Conservation (phyloP, 495 filamentous ascomycete genomes). For the Poronia punctata region DNA sequence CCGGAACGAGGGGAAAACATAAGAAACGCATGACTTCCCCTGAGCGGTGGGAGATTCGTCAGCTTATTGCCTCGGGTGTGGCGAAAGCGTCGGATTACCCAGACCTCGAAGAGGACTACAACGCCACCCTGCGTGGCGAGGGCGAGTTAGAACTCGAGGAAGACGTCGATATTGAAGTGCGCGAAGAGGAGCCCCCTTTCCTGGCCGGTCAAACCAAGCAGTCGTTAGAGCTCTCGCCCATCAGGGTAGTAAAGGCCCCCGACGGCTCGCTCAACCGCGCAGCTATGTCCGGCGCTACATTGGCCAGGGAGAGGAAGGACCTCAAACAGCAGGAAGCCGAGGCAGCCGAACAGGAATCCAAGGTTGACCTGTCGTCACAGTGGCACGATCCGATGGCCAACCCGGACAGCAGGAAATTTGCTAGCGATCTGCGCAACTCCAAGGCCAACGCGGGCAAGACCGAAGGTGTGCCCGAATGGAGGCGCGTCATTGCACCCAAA, state of each 20-base stretch:
- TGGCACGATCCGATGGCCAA: slow-evolving; percentile 96
- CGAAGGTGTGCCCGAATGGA: slow-evolving; percentile 86
- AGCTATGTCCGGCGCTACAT: slow-evolving; percentile 81
- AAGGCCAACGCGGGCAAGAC: slow-evolving; percentile 35
- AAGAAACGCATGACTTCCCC: slow-evolving; percentile 94
- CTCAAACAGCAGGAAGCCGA: slow-evolving; percentile 81
- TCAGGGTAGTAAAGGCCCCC: slow-evolving; percentile 92
- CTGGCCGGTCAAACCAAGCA: slow-evolving; percentile 94
- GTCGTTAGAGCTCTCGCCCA: slow-evolving; percentile 87
- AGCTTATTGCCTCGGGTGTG: slow-evolving; percentile 90
- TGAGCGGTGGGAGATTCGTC: slow-evolving; percentile 94
- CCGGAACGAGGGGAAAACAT: slow-evolving; percentile 44
- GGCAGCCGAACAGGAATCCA: slow-evolving; percentile 66
- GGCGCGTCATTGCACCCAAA: slow-evolving; percentile 71
- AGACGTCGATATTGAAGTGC: slow-evolving; percentile 93
- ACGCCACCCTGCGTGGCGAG: slow-evolving; percentile 77
- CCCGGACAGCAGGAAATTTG: slow-evolving; percentile 78
- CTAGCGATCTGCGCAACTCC: slow-evolving; percentile 65
- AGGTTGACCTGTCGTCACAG: slow-evolving; percentile 81
- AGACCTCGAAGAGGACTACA: slow-evolving; percentile 89
- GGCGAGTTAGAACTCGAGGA: slow-evolving; percentile 91
- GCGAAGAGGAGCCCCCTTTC: slow-evolving; percentile 95
- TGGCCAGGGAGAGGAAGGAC: slow-evolving; percentile 90
- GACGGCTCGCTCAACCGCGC: slow-evolving; percentile 93
- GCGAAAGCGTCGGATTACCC: slow-evolving; percentile 88